Percentiles rank a stretch among this genome's conserved stretches.
phyloP scores from a whole-genome alignment of 768 basidiomycete genomes.

The Terana coerulea region DNA sequence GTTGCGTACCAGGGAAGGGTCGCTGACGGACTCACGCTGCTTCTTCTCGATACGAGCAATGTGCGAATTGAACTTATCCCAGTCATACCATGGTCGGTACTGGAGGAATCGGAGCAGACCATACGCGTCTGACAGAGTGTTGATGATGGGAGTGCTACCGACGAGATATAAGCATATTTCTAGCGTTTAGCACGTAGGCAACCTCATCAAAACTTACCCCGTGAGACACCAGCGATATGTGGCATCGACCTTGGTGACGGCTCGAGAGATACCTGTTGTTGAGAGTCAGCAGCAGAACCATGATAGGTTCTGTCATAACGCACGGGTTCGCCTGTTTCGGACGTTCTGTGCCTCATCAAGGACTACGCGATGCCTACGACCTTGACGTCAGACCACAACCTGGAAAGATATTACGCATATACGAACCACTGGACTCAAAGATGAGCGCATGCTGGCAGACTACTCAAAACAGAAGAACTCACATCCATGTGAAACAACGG shows the following conservation, averaged over 20 bases:
- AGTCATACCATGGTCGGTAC: constrained; percentile 38
- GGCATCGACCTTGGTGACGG: constrained; percentile 48
- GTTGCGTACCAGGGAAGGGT: too few species aligned
- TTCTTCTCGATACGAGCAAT: constrained; percentile 41
- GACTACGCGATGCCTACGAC: constrained; percentile 44
- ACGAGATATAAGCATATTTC: background rate
- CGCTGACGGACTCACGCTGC: constrained; percentile 43
- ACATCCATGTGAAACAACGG: constrained; percentile 50
- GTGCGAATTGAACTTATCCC: constrained; percentile 35
- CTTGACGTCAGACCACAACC: background rate
- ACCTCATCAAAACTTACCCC: constrained; percentile 33
- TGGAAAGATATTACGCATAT: background rate
- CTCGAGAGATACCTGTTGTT: constrained; percentile 34
- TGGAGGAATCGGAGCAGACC: constrained; percentile 37
- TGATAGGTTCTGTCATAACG: constrained; percentile 17
- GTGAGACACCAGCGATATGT: constrained; percentile 67
- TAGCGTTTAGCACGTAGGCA: background rate
- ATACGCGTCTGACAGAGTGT: constrained; percentile 54
- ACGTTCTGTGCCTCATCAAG: constrained; percentile 58
- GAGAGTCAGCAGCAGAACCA: background rate
- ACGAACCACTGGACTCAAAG: background rate
- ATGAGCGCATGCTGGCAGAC: background rate
- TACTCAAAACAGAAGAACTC: background rate
- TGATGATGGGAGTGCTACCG: constrained; percentile 59
- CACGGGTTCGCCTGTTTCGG: constrained; percentile 39